Evolutionary conservation across 2,329 filamentous ascomycete genomes (phyloP).

Genomic region (Escovopsis sp.): DNA sequence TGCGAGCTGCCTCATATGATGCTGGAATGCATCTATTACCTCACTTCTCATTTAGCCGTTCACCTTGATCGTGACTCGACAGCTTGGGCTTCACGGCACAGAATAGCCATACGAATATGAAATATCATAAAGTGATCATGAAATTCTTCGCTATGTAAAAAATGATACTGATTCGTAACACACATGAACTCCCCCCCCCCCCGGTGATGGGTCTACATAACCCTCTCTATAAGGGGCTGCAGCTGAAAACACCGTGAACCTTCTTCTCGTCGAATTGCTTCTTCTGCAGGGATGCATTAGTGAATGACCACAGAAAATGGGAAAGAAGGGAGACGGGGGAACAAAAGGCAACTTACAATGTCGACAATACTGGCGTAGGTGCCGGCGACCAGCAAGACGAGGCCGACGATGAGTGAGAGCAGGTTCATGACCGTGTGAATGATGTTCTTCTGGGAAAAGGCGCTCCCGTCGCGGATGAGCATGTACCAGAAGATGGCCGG

Average conservation of each 20-base stretch:
- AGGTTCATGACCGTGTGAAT: conserved; percentile 10
- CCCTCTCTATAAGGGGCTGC: conserved; percentile 4
- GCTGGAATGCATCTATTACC: no score
- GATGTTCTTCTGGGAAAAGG: conserved; percentile 14
- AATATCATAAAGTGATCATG: no score
- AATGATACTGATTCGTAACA: no score
- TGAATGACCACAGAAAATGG: not conserved
- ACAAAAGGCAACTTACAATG: conserved; percentile 10
- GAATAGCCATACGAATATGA: no score
- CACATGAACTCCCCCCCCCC: conserved; percentile 8
- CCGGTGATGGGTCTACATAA: not conserved
- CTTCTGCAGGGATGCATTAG: conserved; percentile 5
- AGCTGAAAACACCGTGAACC: conserved; percentile 6
- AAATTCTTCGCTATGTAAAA: no score
- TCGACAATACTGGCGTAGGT: conserved; percentile 14
- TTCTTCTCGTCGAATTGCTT: conserved; percentile 4
- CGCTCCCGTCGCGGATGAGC: conserved; percentile 16
- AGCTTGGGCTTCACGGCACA: conserved; percentile 16
- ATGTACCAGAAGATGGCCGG: conserved; percentile 28
- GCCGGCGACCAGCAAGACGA: conserved; percentile 12
- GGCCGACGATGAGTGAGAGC: conserved; percentile 13
- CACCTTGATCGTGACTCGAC: conserved; percentile 1
- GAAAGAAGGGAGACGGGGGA: not conserved
- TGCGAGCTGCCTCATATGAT: no score
- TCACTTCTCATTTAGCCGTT: no score